Evolutionary conservation across 2,329 filamentous ascomycete species (phyloP), one percentile per base, ranked within the genome.

Genomic region (Aspergillus sp.): DNA sequence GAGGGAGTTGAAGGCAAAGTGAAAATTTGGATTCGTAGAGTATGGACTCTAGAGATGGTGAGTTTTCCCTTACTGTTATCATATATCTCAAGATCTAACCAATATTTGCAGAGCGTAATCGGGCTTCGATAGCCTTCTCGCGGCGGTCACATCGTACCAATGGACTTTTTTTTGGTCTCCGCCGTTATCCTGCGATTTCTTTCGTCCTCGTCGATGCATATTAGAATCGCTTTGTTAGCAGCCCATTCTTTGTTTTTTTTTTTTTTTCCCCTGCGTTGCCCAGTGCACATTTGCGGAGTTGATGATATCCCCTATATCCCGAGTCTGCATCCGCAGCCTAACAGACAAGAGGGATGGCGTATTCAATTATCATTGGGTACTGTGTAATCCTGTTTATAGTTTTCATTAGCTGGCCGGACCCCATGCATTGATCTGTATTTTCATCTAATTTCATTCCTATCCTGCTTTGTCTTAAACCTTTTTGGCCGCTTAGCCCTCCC

Each of bases 31-130:
- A 98, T 99, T 75, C 85, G 95, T 72, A 86, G 95, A 70, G 95
- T 99, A 61, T 99, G 95, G 95, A 99, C 95, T 61, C 84, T 99
- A 61, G 95, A 99, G 83, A 99, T 99, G 86, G 86, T 88, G 76
- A 75, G 82, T 44, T 8, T 57, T 44, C 44, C 27, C 3, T 27
- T 15, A 6, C 19, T 11, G 11, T 8, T 36, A 36, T 36, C 32
- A 13, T 60, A n/a, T 19, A 44, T 38, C 0, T 8, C 10, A 3
- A 51, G 39, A 30, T 15, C 54, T 51, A 19, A 44, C 71, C 74
- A 66, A 71, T 56, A 23, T 48, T 56, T 38, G 36, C 68, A 84
- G 91, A 95, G 91, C 74, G 91, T 95, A 57, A 95, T 96, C 75
- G 91, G 91, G 58, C 82, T 96, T 68, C 89, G 91, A 74, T 78